Base-by-base conservation (phyloP, 176 grass and related monocot species). In the Tillandsia leiboldiana region DNA sequence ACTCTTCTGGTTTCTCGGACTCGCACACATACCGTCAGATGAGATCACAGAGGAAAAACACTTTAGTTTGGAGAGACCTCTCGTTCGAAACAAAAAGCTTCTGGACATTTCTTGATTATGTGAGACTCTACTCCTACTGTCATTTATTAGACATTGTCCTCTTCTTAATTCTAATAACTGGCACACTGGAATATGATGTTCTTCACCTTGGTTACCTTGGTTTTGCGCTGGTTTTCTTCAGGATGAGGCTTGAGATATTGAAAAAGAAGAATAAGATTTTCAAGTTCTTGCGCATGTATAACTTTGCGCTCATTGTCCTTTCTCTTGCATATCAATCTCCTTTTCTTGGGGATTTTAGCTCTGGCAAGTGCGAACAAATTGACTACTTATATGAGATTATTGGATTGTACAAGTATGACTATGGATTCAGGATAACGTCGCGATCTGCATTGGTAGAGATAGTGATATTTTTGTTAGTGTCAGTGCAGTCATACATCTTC, bases 41-140 rank as follows among this genome's bases (percentile, higher is more conserved):
- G 92, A 68, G 75, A 50, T 88, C 86, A 59, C 88, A 96, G 80
- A 83, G 86, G 65, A 91, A 87, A 81, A 96, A 91, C 76, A 83
- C 74, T 42, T 70, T 80, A 69, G 88, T 96, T 61, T 96, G 92
- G 92, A 92, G 75, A 59, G 92, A 96, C 67, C 88, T 96, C 33
- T 96, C 92, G 74, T 88, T 96, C 73, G 92, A 96, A 92, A 96
- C 88, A 76, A 96, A 96, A 84, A 96, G 92, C 71, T 88, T 96
- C 56, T 96, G 92, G 92, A 96, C 92, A 59, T 96, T 92, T 82
- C 83, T 92, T 77, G 92, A 96, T 80, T 96, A 96, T 81, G 51
- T 92, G 51, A 72, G 92, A 50, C 86, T 92, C 51, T 96, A 96
- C 79, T 83, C 69, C 54, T 96, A 92, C 70, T 96, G 92, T 76